Base-by-base conservation (phyloP, 148 eudicot genomes). In the Nepenthes gracilis region DNA sequence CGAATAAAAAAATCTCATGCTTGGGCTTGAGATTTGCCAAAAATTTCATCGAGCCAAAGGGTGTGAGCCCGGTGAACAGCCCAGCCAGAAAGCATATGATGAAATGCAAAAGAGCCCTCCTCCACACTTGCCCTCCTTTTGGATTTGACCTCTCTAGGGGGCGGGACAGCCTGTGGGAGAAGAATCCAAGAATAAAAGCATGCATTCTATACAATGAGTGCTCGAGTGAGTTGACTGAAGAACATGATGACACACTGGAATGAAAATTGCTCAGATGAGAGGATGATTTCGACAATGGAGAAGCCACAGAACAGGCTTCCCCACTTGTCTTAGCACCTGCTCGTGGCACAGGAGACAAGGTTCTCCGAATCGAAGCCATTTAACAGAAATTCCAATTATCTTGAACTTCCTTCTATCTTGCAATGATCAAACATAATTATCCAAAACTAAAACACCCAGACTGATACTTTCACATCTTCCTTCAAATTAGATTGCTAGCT, bases 311-410 rank as follows among this genome's bases (percentile, higher is more conserved):
- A 74, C 75, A 67, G 12, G 83, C 79, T 66, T 89, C 93, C 36
- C 86, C 93, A 70, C 70, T 78, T 33, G 60, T 62, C 58, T 70
- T 58, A 38, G 68, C 62, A 59, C 85, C 87, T 0, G 87, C 81
- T 23, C 85, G 70, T 64, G 96, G 87, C 59, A 88, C 82, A 0
- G 96, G 96, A 54, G 96, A 85, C 64, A 80, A 74, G 68, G 87
- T 76, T 74, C 93, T 83, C 66, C 93, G 76, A 66, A 88, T 72
- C 15, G 96, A 80, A 68, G 93, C 85, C 96, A 88, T 88, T 4
- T 34, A 3, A 40, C 4, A 40, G 8, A 3, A 40, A 40, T 3
- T 40, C 45, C 45, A 40, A 40, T 40, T 8, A 23, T 23, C 23
- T 23, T 23, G 23, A 23, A 23, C 23, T 23, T 23, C 23, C 23